Evolutionary conservation across 139 green algal genomes (phyloP), one percentile per base, ranked within the genome.

Genomic region (Ostreobium quekettii): DNA sequence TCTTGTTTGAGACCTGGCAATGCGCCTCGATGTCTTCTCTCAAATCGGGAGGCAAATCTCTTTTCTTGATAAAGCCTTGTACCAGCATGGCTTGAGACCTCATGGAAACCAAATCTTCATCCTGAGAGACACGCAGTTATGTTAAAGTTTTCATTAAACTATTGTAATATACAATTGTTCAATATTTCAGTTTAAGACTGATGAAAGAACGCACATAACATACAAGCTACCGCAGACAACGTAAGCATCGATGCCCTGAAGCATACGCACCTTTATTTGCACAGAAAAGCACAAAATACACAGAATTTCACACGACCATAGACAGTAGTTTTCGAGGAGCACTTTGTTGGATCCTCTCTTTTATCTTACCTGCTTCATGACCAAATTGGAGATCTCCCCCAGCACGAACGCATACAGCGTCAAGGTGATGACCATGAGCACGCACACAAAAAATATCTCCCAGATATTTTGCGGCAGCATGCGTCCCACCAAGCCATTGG

Each of bases 331-430:
- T n/a, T n/a, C n/a, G n/a, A n/a, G n/a, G n/a, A n/a, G n/a, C n/a
- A n/a, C n/a, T n/a, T n/a, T n/a, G n/a, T n/a, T n/a, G n/a, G n/a
- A n/a, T n/a, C n/a, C n/a, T n/a, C n/a, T n/a, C n/a, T n/a, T n/a
- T 53, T 53, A 26, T 19, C 42, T 53, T 53, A 53, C 42, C 39
- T 76, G 68, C 61, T 69, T 61, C 76, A 82, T 82, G 6, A 82
- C 67, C 6, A 75, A 22, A 47, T 82, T 76, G 67, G 76, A 76
- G 56, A 82, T 82, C 60, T 75, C 71, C 22, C 66, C 71, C 48
- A 82, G 39, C n/a, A 78, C 36, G 60, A 72, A 82, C 6, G 67
- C 63, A 42, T 76, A 78, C 48, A 82, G 36, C 2, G 76, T 82
- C 30, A 82, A 33, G 4, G 63, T 66, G 11, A 72, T 36, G 19